Evolutionary conservation across 257 asterid species (phyloP), one percentile per base, ranked within the genome.

Genomic region (Perilla frutescens): DNA sequence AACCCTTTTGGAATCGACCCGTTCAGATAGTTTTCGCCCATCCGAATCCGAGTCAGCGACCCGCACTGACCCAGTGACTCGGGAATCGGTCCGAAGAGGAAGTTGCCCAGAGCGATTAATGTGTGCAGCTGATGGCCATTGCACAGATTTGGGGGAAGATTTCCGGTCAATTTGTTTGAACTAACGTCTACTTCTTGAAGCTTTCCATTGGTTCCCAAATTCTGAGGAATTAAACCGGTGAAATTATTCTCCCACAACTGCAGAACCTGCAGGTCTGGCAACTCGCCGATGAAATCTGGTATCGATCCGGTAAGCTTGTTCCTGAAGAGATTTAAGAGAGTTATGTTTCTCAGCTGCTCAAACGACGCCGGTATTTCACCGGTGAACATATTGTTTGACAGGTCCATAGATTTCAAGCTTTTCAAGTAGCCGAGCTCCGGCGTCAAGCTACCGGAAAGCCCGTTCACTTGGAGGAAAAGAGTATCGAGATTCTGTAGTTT

Each of bases 231-330:
- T 39, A 89, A 81, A 13, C 97, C 98, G 15, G 98, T 91, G 84
- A 94, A 94, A 48, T 91, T 94, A 78, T 94, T 94, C 70, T 94
- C 98, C 98, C 98, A 94, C 29, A 94, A 54, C 71, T 94, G 98
- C 84, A 94, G 66, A 41, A 94, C 97, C 75, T 94, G 88, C 39
- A 94, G 84, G 74, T 80, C 81, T 43, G 97, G 96, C 75, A 91
- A 81, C 66, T 90, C 96, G 2, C 81, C 96, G 14, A 94, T 77
- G 70, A 91, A 94, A 40, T 88, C 91, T n/a, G 98, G 97, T 70
- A 94, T 91, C 5, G 96, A 88, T 31, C 98, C 97, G 36, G 92
- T 88, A 26, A 94, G 93, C 87, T 86, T 89, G 65, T 94, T 94
- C 65, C 98, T 70, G 81, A 94, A 94, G 10, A 91, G 93, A 80